Conservation (phyloP, 225 moss, liverwort and hornwort species). For the Polytrichum commune region DNA sequence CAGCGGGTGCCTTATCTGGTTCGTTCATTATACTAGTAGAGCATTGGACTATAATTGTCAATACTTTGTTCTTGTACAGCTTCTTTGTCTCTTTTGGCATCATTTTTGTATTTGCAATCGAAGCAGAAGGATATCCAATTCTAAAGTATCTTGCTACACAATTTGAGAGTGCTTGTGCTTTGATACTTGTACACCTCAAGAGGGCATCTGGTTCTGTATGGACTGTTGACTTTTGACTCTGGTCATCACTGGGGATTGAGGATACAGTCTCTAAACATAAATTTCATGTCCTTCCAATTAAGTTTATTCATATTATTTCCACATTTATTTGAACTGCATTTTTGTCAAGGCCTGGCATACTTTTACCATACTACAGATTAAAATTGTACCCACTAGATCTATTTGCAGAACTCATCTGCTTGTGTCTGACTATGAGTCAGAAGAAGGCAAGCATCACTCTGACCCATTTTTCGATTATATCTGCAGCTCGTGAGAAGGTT, state of each 20-base stretch:
- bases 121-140: neutral
- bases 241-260: too few relatives aligned
- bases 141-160: too few relatives aligned
- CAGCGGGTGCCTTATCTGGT: conserved; percentile 53
- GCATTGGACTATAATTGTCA: neutral
- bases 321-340: neutral
- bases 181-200: neutral
- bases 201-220: neutral
- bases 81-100: neutral
- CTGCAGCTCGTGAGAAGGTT: conserved; percentile 77
- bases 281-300: neutral
- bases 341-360: neutral
- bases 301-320: neutral
- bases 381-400: neutral
- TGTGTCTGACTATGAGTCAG: neutral
- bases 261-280: too few relatives aligned
- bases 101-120: neutral
- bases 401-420: neutral
- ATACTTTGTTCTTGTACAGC: neutral
- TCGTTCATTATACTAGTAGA: neutral
- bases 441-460: neutral
- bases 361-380: neutral
- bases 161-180: too few relatives aligned
- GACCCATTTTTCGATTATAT: conserved; percentile 7
- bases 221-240: neutral